Evolutionary conservation across 345 rosid species (phyloP).

Genomic region (Streptanthus diversifolius): DNA sequence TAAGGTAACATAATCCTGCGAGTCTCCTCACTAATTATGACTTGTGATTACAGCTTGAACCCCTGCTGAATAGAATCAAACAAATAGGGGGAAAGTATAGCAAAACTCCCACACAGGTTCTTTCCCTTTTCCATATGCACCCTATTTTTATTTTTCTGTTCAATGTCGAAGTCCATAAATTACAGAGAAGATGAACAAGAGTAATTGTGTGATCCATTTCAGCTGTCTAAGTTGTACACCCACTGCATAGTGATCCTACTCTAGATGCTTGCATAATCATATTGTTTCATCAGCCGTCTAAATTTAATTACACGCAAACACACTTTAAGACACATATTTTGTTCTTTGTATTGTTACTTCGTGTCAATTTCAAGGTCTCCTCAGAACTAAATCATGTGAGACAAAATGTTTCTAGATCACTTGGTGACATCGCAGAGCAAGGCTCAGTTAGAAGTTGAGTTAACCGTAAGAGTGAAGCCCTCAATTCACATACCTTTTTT

Average conservation of each 20-base stretch:
- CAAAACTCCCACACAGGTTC: slow-evolving; percentile 83
- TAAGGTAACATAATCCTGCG: not conserved
- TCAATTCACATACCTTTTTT: not conserved
- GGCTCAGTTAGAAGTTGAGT: not conserved
- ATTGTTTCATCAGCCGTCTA: not conserved
- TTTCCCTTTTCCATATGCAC: slow-evolving; percentile 15
- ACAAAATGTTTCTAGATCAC: not conserved
- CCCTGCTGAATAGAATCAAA: slow-evolving; percentile 60
- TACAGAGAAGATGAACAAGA: not conserved
- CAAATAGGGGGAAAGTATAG: slow-evolving; percentile 61
- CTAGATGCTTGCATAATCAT: not conserved
- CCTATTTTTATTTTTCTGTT: not conserved
- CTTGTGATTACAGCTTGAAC: slow-evolving; percentile 64
- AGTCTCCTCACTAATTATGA: slow-evolving; percentile 21
- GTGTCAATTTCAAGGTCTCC: not conserved
- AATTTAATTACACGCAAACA: not conserved
- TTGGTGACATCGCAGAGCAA: not conserved
- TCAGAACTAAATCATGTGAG: not conserved
- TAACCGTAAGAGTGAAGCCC: not conserved
- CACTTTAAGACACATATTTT: not conserved
- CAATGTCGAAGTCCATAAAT: not conserved
- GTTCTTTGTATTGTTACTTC: not conserved
- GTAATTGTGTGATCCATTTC: not conserved
- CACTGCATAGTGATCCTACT: not conserved
- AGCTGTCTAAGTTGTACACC: slow-evolving; percentile 8